A percentile compares a stretch with the other conserved stretches of the same genome.
Evolutionary conservation across 1,284 basidiomycete species (phyloP).

Genomic region (Ganoderma leucocontextum): DNA sequence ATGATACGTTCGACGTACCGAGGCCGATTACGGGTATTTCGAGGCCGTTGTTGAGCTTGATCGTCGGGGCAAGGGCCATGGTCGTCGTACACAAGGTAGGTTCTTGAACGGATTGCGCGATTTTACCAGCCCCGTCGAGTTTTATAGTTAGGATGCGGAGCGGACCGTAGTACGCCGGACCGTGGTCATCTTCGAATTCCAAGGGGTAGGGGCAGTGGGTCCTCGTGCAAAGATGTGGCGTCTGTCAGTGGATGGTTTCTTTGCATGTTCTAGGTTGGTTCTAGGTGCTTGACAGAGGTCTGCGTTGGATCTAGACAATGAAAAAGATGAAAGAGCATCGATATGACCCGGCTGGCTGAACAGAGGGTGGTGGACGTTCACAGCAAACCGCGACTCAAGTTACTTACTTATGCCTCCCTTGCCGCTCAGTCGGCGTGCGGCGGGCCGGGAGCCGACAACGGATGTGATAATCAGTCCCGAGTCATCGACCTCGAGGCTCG

Average conservation of each 20-base stretch:
- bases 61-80: slow-evolving; percentile 47
- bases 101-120: slow-evolving; percentile 4
- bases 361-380: too few species aligned
- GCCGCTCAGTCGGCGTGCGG: not conserved
- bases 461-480: not conserved
- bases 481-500: not conserved
- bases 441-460: not conserved
- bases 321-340: too few species aligned
- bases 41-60: slow-evolving; percentile 74
- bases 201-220: not conserved
- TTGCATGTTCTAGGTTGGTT: too few species aligned
- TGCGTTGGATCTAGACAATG: too few species aligned
- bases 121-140: not conserved
- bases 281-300: too few species aligned
- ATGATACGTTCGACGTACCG: slow-evolving; percentile 49
- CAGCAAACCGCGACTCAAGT: too few species aligned
- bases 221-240: not conserved
- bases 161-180: slow-evolving; percentile 18
- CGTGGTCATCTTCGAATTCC: not conserved
- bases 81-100: not conserved
- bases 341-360: too few species aligned
- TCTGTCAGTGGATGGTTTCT: not conserved
- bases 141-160: not conserved
- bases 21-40: slow-evolving; percentile 79
- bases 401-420: too few species aligned